phyloP scores from a whole-genome alignment of 441 rosid genomes.

The Adansonia grandidieri region DNA sequence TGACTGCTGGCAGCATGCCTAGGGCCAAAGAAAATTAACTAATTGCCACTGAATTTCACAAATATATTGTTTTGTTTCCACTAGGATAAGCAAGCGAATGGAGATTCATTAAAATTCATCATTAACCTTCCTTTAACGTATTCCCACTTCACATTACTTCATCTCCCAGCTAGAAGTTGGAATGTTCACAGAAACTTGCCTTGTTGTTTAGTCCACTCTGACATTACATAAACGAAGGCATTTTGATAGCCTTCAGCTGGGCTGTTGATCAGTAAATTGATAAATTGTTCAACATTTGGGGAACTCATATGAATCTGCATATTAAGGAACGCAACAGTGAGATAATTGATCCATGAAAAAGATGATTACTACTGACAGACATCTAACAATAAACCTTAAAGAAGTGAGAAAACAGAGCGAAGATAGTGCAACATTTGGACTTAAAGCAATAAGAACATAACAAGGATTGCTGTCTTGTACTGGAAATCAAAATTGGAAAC shows the following conservation, averaged over 20 bases:
- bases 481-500: background rate
- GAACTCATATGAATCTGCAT: slow-evolving; percentile 86
- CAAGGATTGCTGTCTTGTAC: background rate
- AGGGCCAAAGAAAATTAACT: background rate
- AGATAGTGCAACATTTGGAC: background rate
- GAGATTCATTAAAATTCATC: background rate
- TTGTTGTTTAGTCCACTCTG: slow-evolving; percentile 93
- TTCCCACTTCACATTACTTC: background rate
- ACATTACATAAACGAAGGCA: slow-evolving; percentile 78
- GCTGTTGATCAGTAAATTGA: slow-evolving; percentile 67
- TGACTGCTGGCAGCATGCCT: background rate
- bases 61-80: background rate
- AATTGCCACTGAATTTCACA: background rate
- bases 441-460: background rate
- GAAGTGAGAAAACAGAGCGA: background rate
- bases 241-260: slow-evolving; percentile 69
- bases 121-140: background rate
- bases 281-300: slow-evolving; percentile 74
- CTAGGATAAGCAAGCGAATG: background rate
- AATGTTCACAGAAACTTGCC: slow-evolving; percentile 50
- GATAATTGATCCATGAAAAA: slow-evolving; percentile 22
- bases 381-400: slow-evolving; percentile 24
- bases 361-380: slow-evolving; percentile 7
- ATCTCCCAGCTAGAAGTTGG: slow-evolving; percentile 9
- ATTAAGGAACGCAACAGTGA: slow-evolving; percentile 20